Evolutionary conservation across 768 basidiomycete genomes (phyloP).

Genomic region (Boletus edulis): DNA sequence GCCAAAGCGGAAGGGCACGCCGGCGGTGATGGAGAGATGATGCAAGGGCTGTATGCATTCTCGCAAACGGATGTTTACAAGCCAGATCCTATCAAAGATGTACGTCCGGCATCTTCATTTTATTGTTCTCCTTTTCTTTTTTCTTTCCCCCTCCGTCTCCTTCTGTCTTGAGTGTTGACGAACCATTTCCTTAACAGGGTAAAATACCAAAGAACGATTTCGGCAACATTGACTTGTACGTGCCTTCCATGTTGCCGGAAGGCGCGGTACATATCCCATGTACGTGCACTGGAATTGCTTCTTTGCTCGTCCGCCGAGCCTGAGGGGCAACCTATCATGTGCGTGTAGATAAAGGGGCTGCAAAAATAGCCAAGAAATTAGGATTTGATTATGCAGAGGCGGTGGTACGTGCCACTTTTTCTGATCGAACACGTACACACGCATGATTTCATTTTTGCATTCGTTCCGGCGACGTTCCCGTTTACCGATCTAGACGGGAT

Average conservation of each 20-base stretch:
- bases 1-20: constrained; percentile 36
- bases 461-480: not conserved
- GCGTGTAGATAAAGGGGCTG: constrained; percentile 71
- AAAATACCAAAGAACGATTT: constrained; percentile 93
- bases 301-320: constrained; percentile 6
- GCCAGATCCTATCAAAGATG: constrained; percentile 81
- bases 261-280: constrained; percentile 91
- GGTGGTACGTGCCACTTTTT: constrained; percentile 61
- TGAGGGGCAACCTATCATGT: constrained; percentile 12
- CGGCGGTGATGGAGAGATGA: constrained; percentile 49
- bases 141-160: not conserved
- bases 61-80: constrained; percentile 81
- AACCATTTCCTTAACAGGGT: constrained; percentile 51
- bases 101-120: constrained; percentile 57
- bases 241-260: constrained; percentile 87
- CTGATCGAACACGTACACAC: not conserved
- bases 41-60: constrained; percentile 86
- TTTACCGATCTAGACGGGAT: constrained; percentile 65
- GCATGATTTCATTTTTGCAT: constrained; percentile 6
- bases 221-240: constrained; percentile 96
- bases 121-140: constrained; percentile 2
- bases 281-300: constrained; percentile 41
- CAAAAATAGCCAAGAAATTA: constrained; percentile 84
- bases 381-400: constrained; percentile 93
- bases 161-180: constrained; percentile 1